Percentiles rank a stretch among this genome's conserved stretches.
phyloP scores from a whole-genome alignment of 148 eudicot genomes.

The Dysphania ambrosioides region DNA sequence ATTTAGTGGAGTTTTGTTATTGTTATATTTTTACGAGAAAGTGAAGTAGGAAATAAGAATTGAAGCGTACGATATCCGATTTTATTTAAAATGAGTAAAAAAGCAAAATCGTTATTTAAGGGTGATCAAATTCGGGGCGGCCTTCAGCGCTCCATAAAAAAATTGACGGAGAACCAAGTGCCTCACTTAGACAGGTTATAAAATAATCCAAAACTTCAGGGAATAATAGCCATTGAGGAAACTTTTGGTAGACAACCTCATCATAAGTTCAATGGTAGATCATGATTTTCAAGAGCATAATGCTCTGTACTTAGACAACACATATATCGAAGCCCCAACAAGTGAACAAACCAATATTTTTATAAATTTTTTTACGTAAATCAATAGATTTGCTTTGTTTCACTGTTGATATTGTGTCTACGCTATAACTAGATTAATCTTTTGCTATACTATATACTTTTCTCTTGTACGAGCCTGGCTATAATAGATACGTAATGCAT shows the following conservation, averaged over 20 bases:
- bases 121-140: no score
- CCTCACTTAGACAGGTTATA: not conserved
- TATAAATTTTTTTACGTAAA: not conserved
- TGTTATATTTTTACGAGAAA: no score
- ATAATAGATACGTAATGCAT: no score
- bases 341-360: not conserved
- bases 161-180: not conserved
- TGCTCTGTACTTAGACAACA: conserved; percentile 29
- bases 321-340: conserved; percentile 15
- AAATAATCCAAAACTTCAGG: not conserved
- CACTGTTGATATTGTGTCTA: conserved; percentile 14
- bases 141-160: not conserved
- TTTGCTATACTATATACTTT: not conserved
- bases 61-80: no score
- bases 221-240: not conserved
- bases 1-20: no score
- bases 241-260: not conserved
- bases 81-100: no score
- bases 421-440: not conserved
- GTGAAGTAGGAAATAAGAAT: no score
- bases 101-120: no score
- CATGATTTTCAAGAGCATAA: conserved; percentile 15
- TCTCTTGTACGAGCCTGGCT: no score
- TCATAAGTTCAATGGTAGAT: not conserved
- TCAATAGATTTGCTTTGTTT: conserved; percentile 28